Evolutionary conservation across 2,329 filamentous ascomycete species (phyloP).

Genomic region (Colletotrichum sp.): DNA sequence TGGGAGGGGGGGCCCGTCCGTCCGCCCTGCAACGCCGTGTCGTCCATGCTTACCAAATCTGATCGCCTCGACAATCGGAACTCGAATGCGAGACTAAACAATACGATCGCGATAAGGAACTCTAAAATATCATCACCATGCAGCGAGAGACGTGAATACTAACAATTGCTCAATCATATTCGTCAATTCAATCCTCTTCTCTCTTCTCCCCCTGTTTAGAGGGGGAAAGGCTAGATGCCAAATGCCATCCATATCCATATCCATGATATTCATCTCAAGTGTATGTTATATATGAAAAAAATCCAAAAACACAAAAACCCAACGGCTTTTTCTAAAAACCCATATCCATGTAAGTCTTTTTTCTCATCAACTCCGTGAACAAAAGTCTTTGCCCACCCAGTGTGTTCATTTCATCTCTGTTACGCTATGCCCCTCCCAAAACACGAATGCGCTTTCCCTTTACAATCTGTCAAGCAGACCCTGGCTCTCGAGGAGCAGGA

Average conservation of each 20-base stretch:
- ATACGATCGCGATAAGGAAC: not conserved
- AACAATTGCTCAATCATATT: not conserved
- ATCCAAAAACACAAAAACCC: not conserved
- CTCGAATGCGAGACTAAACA: not conserved
- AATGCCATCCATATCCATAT: not conserved
- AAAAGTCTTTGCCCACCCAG: not conserved
- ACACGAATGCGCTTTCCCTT: conserved; percentile 9
- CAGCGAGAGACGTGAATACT: not conserved
- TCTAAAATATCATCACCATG: not conserved
- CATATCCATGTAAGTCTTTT: not conserved
- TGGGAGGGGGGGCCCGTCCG: not conserved
- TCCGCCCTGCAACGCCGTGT: not conserved
- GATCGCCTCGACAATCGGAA: not conserved
- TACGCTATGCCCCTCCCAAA: not conserved
- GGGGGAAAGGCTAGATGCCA: not conserved
- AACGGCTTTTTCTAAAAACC: not conserved
- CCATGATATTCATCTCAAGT: not conserved
- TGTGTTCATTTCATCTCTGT: not conserved
- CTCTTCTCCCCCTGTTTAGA: not conserved
- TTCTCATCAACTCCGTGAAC: not conserved
- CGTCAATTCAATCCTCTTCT: not conserved
- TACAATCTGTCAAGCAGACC: conserved; percentile 81
- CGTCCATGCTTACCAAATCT: not conserved
- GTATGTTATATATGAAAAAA: not conserved
- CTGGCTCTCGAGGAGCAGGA: conserved; percentile 87